Evolutionary conservation across 2,329 filamentous ascomycete species (phyloP).

Genomic region (Elsinoe fawcettii): DNA sequence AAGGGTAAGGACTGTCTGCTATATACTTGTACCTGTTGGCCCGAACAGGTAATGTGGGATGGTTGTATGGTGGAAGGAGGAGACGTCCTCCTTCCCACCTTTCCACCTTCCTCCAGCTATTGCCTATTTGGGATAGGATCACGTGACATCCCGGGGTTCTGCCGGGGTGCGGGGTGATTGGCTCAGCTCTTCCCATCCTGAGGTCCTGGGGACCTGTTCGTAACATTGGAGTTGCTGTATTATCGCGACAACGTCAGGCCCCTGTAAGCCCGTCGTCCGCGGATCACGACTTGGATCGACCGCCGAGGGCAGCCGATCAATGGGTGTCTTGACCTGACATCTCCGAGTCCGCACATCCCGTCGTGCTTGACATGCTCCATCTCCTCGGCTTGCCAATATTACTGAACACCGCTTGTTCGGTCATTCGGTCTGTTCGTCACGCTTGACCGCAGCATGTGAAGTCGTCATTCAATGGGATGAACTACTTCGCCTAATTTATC

Average conservation of each 20-base stretch:
- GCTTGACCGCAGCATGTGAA: background rate
- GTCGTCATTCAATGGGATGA: background rate
- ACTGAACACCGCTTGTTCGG: background rate
- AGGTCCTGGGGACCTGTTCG: too few species aligned
- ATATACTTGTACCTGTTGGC: too few species aligned
- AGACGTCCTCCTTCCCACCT: too few species aligned
- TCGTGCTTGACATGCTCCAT: background rate
- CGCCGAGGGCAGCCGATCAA: background rate
- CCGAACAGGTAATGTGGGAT: too few species aligned
- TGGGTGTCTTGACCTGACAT: background rate
- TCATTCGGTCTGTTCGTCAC: background rate
- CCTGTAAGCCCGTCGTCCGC: background rate
- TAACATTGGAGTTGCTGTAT: background rate
- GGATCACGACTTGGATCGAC: background rate
- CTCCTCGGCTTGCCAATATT: background rate
- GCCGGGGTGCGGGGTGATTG: too few species aligned
- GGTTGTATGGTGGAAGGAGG: too few species aligned
- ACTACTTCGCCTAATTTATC: background rate
- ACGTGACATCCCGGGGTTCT: too few species aligned
- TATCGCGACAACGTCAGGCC: background rate
- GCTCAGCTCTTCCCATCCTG: too few species aligned
- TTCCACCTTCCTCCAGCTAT: too few species aligned
- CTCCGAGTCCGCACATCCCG: background rate
- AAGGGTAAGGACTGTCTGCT: too few species aligned
- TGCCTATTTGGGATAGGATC: too few species aligned